Evolutionary conservation across 176 grass and related monocot species (phyloP).

Genomic region (Thalia dealbata): DNA sequence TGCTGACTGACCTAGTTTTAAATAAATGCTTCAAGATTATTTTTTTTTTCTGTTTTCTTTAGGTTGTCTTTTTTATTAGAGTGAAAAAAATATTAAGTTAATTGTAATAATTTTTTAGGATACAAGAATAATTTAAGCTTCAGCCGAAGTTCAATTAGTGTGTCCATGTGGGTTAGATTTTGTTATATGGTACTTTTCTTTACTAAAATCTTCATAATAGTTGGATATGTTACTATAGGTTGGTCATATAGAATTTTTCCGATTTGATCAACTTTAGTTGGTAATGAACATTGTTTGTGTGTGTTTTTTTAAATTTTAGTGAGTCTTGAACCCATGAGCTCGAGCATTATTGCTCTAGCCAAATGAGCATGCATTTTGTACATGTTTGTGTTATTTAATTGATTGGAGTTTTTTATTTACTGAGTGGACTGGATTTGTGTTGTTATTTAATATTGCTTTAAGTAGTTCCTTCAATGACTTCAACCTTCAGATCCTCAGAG

Average conservation of each 20-base stretch:
- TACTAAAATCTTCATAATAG: background rate
- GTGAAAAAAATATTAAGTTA: background rate
- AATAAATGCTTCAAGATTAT: slow-evolving; percentile 2
- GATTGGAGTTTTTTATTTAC: too few relatives aligned
- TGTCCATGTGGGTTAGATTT: background rate
- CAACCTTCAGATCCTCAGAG: too few relatives aligned
- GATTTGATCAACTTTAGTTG: background rate
- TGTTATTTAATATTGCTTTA: too few relatives aligned
- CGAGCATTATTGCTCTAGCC: too few relatives aligned
- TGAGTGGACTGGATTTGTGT: too few relatives aligned
- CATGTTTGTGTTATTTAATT: too few relatives aligned
- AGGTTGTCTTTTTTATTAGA: background rate
- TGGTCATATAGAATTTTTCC: background rate
- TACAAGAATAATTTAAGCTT: background rate
- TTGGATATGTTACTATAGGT: background rate
- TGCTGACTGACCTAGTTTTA: background rate
- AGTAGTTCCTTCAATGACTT: too few relatives aligned
- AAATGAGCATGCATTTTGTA: too few relatives aligned
- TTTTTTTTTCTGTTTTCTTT: background rate
- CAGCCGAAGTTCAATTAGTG: background rate
- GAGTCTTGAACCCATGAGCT: too few relatives aligned
- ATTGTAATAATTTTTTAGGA: background rate
- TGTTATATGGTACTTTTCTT: background rate
- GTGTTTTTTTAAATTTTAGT: too few relatives aligned
- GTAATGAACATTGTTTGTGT: too few relatives aligned